These are phyloP conservation scores for Fonsecaea pugnacius DNA, from an alignment of 2,329 filamentous ascomycete genomes.

Conservation along the genomic window DNA sequence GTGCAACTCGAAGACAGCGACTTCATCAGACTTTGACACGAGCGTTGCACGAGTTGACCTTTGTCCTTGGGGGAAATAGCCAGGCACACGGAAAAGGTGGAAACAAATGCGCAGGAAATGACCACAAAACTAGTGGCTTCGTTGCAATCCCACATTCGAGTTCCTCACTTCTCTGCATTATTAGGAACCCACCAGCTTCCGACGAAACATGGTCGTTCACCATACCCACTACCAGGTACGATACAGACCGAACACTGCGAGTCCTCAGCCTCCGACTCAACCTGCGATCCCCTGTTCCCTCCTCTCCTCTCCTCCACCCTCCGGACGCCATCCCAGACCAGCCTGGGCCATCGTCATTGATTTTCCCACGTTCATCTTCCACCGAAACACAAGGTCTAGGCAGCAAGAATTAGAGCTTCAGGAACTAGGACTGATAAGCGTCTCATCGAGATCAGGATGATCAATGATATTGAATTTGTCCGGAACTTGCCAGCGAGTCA, in stretches of 20 bases:
- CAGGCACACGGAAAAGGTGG: background rate
- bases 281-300: background rate
- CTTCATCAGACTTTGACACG: background rate
- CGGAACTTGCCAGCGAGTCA: conserved; percentile 3
- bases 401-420: background rate
- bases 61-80: background rate
- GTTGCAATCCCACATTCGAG: background rate
- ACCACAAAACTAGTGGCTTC: conserved; percentile 3
- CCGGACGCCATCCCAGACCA: background rate
- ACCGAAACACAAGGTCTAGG: conserved; percentile 1
- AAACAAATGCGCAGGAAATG: background rate
- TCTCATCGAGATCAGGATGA: conserved; percentile 5
- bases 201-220: background rate
- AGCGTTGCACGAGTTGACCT: background rate
- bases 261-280: background rate
- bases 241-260: background rate
- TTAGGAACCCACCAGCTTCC: background rate
- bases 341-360: conserved; percentile 3
- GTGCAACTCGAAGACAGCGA: conserved; percentile 5
- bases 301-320: background rate
- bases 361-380: background rate
- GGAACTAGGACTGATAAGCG: background rate
- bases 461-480: background rate
- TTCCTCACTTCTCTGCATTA: conserved; percentile 1
- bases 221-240: background rate